Evolutionary conservation across 2,329 filamentous ascomycete genomes (phyloP), one percentile per base, ranked within the genome.

Genomic region (Xylariaceae sp.): DNA sequence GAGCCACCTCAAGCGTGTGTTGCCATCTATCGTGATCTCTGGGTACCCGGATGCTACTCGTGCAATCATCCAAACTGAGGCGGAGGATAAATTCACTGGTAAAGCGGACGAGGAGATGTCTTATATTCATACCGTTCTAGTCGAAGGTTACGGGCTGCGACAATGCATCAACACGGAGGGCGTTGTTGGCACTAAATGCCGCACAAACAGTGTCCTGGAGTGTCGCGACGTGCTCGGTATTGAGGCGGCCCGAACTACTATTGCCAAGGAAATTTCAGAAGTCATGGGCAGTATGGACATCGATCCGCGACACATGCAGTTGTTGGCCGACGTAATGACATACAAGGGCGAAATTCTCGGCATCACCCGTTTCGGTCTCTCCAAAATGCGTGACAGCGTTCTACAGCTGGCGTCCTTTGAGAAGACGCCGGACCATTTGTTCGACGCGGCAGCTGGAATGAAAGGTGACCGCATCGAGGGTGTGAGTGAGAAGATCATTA

Each of bases 271-370:
- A 77, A 98, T 99, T 67, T 83, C 82, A 50, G 81, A 83, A 50
- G 95, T 98, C 70, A 99, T 98, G 93, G 85, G 85, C 37, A 87
- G 89, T 71, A 97, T 99, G 92, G 87, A 86, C 73, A 98, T 99
- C 68, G 95, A 99, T 75, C 93, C 93, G 44, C 90, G 95, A 53
- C 95, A 99, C 77, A 98, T 99, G 92, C 89, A 97, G 72, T 83
- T 99, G 18, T 85, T 99, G 1, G 93, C 95, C 10, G 95, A 99
- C 69, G 93, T 97, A 51, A 99, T 99, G 95, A 98, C 95, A 0
- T 98, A 93, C 82, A 98, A 97, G 78, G 95, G 95, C 48, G 93
- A 98, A 65, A 90, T 99, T 0, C 83, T 97, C 18, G 95, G 95
- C 49, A 99, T 99, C 71, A 99, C 95, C 2, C 89, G 95, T 29